A percentile compares a stretch with the other conserved stretches of the same genome.
These are phyloP conservation scores for Aspergillus alliaceus DNA, from an alignment of 2,329 filamentous ascomycete genomes.

Conservation along the genomic window DNA sequence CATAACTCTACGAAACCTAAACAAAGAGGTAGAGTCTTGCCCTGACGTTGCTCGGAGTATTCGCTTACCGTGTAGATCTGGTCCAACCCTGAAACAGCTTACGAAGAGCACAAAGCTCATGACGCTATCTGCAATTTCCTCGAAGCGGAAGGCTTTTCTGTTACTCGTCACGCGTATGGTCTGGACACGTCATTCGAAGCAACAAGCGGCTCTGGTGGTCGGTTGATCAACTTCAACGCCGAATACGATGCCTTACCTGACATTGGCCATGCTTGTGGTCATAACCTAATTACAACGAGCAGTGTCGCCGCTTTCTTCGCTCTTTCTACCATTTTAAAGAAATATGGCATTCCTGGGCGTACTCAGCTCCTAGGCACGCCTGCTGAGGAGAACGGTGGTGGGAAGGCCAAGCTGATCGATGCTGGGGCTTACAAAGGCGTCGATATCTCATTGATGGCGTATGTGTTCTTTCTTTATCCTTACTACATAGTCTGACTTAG, in stretches of 20 bases:
- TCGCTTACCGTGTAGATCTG: slow-evolving; percentile 34
- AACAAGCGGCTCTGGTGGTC: slow-evolving; percentile 42
- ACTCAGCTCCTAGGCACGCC: slow-evolving; percentile 40
- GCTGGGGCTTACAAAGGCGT: slow-evolving; percentile 44
- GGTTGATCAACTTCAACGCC: slow-evolving; percentile 39
- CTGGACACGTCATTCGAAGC: slow-evolving; percentile 55
- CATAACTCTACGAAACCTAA: slow-evolving; percentile 25
- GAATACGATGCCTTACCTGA: slow-evolving; percentile 46
- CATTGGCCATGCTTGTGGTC: slow-evolving; percentile 44
- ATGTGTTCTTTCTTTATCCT: slow-evolving; percentile 13
- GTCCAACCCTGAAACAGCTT: slow-evolving; percentile 54
- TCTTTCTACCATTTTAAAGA: slow-evolving; percentile 46
- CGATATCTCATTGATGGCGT: slow-evolving; percentile 47
- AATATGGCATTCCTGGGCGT: slow-evolving; percentile 39
- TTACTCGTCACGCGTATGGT: slow-evolving; percentile 53
- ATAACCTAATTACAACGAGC: slow-evolving; percentile 40
- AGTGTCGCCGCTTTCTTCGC: slow-evolving; percentile 45
- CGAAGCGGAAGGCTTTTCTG: slow-evolving; percentile 45
- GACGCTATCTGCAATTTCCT: slow-evolving; percentile 50
- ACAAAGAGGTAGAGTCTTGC: slow-evolving; percentile 21
- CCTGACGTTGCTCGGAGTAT: too few species aligned
- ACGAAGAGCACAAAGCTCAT: slow-evolving; percentile 54
- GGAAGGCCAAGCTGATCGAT: slow-evolving; percentile 44
- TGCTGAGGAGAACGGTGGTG: slow-evolving; percentile 40
- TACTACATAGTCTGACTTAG: background rate